Base-by-base conservation (phyloP, 2,329 filamentous ascomycete genomes). In the Botrytis byssoidea region DNA sequence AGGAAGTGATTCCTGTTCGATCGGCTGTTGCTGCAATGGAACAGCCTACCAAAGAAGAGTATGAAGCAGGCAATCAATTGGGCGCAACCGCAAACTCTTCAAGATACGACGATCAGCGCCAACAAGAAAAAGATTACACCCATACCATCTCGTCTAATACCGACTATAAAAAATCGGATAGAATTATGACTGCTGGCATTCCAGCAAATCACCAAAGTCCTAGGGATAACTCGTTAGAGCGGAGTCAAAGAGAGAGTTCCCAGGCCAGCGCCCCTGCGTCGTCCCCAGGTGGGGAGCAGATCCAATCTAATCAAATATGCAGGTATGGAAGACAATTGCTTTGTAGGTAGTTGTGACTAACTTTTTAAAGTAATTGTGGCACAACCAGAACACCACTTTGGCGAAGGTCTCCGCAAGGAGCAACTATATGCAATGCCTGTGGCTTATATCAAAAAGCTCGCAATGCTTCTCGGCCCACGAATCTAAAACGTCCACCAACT, bases 371-470 rank as follows among this genome's bases (percentile, higher is more conserved):
- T 82, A 99, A 99, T 83, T 99, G 96, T 82, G 92, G 92, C 74
- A 98, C 96, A 25, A 98, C 94, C 70, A 91, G 92, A 82, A 99
- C 96, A 65, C 96, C 96, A 37, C 84, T 99, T 55, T 99, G 96
- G 96, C 90, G 96, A 81, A 90, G 96, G 80, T 97, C 95, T 25
- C 95, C 95, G 0, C 91, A 95, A 79, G 96, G 96, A 44, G 92
- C 94, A 72, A 98, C 94, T 42, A 98, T 99, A 74, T 99, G 96
- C 84, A 99, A 99, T 83, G 96, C 96, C 9, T 99, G 96, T 81
- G 96, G 96, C 60, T 87, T 99, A 25, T 99, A 99, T 82, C 86
- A 93, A 76, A 98, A 98, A 83, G 95, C 95, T 16, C 90, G 96
- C 77, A 98, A 98, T 81, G 92, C 95, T 75, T 90, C 93, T 78